These are phyloP conservation scores for Geranium rotundifolium DNA, from an alignment of 345 rosid species.

Conservation along the genomic window DNA sequence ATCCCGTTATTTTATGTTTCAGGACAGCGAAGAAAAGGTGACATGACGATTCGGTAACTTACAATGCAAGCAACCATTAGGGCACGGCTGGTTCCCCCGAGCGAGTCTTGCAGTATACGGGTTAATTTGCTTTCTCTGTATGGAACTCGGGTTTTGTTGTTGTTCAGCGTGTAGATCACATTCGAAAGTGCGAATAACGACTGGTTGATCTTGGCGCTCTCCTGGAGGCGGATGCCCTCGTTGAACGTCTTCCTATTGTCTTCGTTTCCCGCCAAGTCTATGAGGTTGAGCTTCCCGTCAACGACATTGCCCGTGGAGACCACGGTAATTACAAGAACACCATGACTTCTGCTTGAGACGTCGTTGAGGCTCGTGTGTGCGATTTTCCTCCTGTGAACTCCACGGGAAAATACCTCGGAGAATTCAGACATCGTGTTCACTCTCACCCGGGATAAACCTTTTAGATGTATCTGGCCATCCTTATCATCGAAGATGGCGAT, in stretches of 20 bases:
- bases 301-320: slow-evolving; percentile 24
- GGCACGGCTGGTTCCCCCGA: slow-evolving; percentile 79
- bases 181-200: slow-evolving; percentile 83
- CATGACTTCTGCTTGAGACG: slow-evolving; percentile 91
- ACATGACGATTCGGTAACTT: neutral
- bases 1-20: neutral
- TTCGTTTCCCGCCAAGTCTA: slow-evolving; percentile 97
- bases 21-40: neutral
- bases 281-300: slow-evolving; percentile 75
- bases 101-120: slow-evolving; percentile 82
- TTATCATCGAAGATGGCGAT: slow-evolving; percentile 55
- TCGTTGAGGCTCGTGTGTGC: slow-evolving; percentile 84
- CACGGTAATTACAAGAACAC: slow-evolving; percentile 60
- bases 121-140: slow-evolving; percentile 94
- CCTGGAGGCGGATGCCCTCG: slow-evolving; percentile 75
- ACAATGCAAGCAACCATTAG: slow-evolving; percentile 94
- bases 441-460: slow-evolving; percentile 54
- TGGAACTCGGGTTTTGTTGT: slow-evolving; percentile 54
- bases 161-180: slow-evolving; percentile 81
- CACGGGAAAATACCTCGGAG: slow-evolving; percentile 37
- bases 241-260: slow-evolving; percentile 82
- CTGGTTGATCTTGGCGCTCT: slow-evolving; percentile 83
- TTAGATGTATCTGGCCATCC: slow-evolving; percentile 67
- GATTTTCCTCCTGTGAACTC: slow-evolving; percentile 58
- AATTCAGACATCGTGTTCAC: slow-evolving; percentile 53